Base-by-base conservation (phyloP, 1,284 basidiomycete species). In the Cryptococcus floricola region DNA sequence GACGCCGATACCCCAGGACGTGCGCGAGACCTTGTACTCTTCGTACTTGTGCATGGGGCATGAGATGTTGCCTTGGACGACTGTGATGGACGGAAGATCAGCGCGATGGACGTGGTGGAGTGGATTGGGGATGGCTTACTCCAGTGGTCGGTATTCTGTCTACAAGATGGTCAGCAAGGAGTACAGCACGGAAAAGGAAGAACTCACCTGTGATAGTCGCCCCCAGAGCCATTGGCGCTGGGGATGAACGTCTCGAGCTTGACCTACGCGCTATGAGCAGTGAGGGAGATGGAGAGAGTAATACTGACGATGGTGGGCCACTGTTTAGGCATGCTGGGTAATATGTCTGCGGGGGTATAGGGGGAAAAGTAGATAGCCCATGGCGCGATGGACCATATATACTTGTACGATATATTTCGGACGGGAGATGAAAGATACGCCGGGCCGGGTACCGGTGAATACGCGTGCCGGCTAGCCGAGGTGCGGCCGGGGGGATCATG, bases 181-280 rank as follows among this genome's bases (percentile, higher is more conserved):
- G 31, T 31, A 31, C 31, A 31, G 10, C 31, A 7, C 31, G 10
- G 31, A 31, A 10, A 31, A 52, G 12, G 16, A 31, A 42, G 7
- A 16, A 39, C 69, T 57, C 73, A 73, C 56, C 79, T 74, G 67
- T 81, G 81, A 67, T 82, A 82, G 67, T 82, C 81, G 23, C 81
- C 81, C 34, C 81, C 81, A 9, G 76, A 75, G n/a, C 77, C 77
- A 54, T 72, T 66, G 14, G 70, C 66, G 42, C 65, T 66, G 12
- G 78, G 78, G 56, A 79, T 75, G 57, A 78, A 79, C 10, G 76
- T 77, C 65, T 79, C 78, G 56, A 79, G 66, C 59, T 69, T 72
- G 58, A 58, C 64, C 74, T 74, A 57, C 7, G 19, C 28, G 38
- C 31, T 8, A 52, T 57, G 39, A 56, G 48, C 28, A 48, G 16